Percentiles rank a stretch among this genome's conserved stretches.
Evolutionary conservation across 257 asterid species (phyloP).

Genomic region (Solanum virginianum): DNA sequence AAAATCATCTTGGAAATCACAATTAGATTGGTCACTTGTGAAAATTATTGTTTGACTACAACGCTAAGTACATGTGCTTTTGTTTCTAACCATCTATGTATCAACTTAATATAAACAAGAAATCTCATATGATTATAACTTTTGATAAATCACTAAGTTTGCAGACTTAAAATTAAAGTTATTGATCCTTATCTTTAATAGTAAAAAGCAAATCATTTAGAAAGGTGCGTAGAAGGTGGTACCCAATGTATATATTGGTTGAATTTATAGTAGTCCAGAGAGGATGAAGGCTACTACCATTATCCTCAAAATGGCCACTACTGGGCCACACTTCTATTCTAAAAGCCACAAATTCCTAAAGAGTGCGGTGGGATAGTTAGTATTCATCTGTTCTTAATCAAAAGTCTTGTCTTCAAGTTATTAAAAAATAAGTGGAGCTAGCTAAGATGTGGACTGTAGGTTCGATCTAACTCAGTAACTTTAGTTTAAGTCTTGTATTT

Average conservation of each 20-base stretch:
- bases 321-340: background rate
- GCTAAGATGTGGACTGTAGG: too few relatives aligned
- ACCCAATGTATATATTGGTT: background rate
- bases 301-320: background rate
- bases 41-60: background rate
- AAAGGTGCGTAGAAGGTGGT: background rate
- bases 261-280: conserved; percentile 11
- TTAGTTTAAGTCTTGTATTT: too few relatives aligned
- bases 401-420: background rate
- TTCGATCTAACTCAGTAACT: too few relatives aligned
- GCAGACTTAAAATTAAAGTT: background rate
- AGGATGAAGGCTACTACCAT: conserved; percentile 23
- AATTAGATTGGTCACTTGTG: background rate
- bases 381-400: background rate
- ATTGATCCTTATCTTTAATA: background rate
- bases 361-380: background rate
- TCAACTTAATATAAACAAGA: background rate
- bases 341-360: background rate
- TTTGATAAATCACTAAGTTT: background rate
- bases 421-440: too few relatives aligned
- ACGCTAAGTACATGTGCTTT: background rate
- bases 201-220: background rate
- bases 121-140: background rate
- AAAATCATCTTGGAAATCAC: background rate
- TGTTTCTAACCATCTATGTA: background rate